These are phyloP conservation scores for Didymella pomorum DNA, from an alignment of 2,329 filamentous ascomycete species.

Conservation along the genomic window DNA sequence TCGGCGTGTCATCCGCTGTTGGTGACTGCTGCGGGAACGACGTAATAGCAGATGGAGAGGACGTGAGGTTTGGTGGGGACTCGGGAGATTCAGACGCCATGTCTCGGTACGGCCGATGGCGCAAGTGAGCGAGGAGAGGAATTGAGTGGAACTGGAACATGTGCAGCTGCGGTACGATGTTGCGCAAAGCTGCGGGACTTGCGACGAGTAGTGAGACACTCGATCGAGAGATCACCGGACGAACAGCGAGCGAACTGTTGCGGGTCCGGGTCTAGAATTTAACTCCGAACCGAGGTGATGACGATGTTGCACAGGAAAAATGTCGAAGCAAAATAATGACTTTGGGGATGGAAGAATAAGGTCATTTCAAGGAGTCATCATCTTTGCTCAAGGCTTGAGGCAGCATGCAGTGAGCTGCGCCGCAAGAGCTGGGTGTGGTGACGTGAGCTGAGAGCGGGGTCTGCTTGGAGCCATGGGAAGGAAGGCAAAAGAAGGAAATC, in stretches of 20 bases:
- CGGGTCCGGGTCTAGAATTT: not conserved
- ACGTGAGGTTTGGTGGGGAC: not conserved
- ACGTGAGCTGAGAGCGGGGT: no score
- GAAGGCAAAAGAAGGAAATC: no score
- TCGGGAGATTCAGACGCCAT: conserved; percentile 3
- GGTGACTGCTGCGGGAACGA: not conserved
- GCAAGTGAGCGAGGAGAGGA: conserved; percentile 10
- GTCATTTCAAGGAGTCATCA: no score
- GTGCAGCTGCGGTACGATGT: not conserved
- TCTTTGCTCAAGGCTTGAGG: no score
- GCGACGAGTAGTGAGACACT: not conserved
- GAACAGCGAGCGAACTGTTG: not conserved
- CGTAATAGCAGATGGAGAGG: no score
- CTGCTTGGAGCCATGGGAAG: no score
- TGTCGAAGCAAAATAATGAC: no score
- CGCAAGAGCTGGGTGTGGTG: no score
- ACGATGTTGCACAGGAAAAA: not conserved
- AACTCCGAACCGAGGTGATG: not conserved
- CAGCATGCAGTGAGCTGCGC: not conserved
- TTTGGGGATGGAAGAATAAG: not conserved
- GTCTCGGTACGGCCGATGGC: conserved; percentile 7
- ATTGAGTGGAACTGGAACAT: conserved; percentile 20
- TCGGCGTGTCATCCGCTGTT: not conserved
- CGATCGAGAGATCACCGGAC: not conserved
- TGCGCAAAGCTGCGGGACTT: not conserved